Conservation (phyloP, 2,329 filamentous ascomycete genomes). For the Trichoderma koningiopsis region DNA sequence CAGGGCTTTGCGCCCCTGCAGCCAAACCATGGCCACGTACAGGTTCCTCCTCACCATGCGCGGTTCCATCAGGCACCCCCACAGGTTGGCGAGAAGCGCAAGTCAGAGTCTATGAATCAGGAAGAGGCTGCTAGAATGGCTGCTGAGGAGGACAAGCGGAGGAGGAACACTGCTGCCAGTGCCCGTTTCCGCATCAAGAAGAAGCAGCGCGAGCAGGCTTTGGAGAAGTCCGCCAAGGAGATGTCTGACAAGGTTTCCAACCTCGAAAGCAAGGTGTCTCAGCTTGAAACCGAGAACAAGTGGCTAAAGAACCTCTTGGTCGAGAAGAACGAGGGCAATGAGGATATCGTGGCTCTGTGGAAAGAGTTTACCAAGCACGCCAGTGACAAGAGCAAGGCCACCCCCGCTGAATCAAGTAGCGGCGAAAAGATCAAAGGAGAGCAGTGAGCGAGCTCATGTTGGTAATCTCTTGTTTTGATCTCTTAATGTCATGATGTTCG, state of each 20-base stretch:
- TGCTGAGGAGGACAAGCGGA: slow-evolving; percentile 87
- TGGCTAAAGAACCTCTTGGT: slow-evolving; percentile 80
- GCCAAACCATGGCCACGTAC: slow-evolving; percentile 50
- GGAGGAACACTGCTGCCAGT: slow-evolving; percentile 84
- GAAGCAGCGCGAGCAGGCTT: slow-evolving; percentile 88
- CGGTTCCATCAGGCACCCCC: slow-evolving; percentile 38
- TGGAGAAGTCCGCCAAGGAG: slow-evolving; percentile 80
- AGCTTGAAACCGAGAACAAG: slow-evolving; percentile 81
- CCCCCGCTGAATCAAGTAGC: slow-evolving; percentile 32
- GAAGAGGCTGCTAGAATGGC: slow-evolving; percentile 73
- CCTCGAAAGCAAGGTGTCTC: slow-evolving; percentile 72
- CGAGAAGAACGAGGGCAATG: slow-evolving; percentile 73
- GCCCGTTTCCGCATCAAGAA: slow-evolving; percentile 93
- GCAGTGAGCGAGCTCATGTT: not conserved
- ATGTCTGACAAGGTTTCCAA: slow-evolving; percentile 76
- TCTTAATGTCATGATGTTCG: not conserved
- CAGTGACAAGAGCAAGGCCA: slow-evolving; percentile 37
- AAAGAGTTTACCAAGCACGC: slow-evolving; percentile 52
- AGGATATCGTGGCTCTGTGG: slow-evolving; percentile 54
- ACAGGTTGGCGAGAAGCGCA: slow-evolving; percentile 48
- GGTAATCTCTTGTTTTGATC: not conserved
- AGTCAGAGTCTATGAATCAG: slow-evolving; percentile 56
- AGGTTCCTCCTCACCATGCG: slow-evolving; percentile 42
- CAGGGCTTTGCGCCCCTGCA: slow-evolving; percentile 55
- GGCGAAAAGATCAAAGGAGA: slow-evolving; percentile 22